Evolutionary conservation across 2,329 filamentous ascomycete species (phyloP).

Genomic region (Fusarium secorum): DNA sequence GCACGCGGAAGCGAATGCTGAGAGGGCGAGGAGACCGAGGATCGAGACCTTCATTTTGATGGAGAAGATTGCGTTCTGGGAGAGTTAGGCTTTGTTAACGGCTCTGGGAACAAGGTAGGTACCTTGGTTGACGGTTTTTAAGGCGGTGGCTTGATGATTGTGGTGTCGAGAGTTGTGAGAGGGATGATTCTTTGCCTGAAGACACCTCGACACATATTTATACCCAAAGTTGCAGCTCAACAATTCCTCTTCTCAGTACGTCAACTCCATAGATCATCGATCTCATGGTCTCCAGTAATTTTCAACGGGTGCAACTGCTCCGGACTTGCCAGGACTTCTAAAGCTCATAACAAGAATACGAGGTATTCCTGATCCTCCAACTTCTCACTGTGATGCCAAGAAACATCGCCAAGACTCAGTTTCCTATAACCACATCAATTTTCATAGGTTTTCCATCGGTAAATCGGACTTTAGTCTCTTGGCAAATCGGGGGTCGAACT

Average conservation of each 20-base stretch:
- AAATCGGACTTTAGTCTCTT: background rate
- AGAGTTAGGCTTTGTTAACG: accelerated
- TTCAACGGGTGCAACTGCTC: accelerated
- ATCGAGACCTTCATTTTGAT: background rate
- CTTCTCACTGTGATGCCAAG: background rate
- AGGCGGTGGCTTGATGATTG: background rate
- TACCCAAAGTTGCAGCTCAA: background rate
- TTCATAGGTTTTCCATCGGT: too few species aligned
- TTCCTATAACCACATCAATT: too few species aligned
- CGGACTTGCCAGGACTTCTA: accelerated
- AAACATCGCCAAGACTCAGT: background rate
- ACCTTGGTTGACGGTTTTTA: background rate
- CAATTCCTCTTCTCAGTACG: accelerated
- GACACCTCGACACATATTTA: background rate
- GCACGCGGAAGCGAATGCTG: background rate
- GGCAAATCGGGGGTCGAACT: background rate
- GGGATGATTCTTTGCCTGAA: accelerated
- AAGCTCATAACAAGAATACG: background rate
- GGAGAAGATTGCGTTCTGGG: accelerated
- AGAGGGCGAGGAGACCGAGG: background rate
- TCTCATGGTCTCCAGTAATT: background rate
- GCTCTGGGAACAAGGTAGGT: accelerated
- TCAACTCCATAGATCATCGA: background rate
- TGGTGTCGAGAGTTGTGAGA: background rate
- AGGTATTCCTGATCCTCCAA: too few species aligned